phyloP scores from a whole-genome alignment of 2,329 filamentous ascomycete species.

The Aspergillus sp. region DNA sequence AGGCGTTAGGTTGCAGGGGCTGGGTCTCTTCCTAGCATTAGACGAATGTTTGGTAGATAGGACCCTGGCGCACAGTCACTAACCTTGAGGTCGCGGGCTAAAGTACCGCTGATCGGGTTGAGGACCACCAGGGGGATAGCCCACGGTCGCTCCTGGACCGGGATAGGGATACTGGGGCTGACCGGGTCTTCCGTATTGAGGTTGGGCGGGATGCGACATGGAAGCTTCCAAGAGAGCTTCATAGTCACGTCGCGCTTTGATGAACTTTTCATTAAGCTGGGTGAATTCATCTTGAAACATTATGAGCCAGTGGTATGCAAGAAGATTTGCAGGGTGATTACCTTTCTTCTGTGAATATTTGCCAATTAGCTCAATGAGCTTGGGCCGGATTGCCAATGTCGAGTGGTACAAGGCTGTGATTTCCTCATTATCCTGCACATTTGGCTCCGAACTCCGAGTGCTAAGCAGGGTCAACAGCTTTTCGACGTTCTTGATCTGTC shows the following conservation, averaged over 20 bases:
- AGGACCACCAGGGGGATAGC: slow-evolving; percentile 34
- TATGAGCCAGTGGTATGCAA: slow-evolving; percentile 12
- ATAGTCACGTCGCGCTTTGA: slow-evolving; percentile 95
- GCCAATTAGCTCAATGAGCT: slow-evolving; percentile 95
- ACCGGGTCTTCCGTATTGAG: slow-evolving; percentile 65
- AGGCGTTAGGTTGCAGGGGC: slow-evolving; percentile 46
- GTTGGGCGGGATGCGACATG: slow-evolving; percentile 88
- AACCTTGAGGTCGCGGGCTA: slow-evolving; percentile 51
- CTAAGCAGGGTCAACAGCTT: slow-evolving; percentile 85
- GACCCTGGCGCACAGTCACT: slow-evolving; percentile 22
- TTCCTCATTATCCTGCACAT: slow-evolving; percentile 93
- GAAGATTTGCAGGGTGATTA: slow-evolving; percentile 36
- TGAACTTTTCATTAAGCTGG: slow-evolving; percentile 98
- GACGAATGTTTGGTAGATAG: slow-evolving; percentile 25
- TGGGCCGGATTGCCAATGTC: slow-evolving; percentile 88
- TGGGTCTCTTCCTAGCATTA: slow-evolving; percentile 26
- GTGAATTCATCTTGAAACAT: slow-evolving; percentile 85
- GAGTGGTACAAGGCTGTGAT: slow-evolving; percentile 90
- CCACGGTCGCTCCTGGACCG: slow-evolving; percentile 24
- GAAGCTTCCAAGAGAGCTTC: slow-evolving; percentile 93
- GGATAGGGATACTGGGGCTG: slow-evolving; percentile 37
- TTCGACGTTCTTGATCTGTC: slow-evolving; percentile 73
- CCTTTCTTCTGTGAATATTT: slow-evolving; percentile 99
- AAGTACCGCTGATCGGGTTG: slow-evolving; percentile 68
- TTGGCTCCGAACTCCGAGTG: slow-evolving; percentile 73